Conservation (phyloP, 352 stramenopile genomes). For the Phytophthora hibernalis region DNA sequence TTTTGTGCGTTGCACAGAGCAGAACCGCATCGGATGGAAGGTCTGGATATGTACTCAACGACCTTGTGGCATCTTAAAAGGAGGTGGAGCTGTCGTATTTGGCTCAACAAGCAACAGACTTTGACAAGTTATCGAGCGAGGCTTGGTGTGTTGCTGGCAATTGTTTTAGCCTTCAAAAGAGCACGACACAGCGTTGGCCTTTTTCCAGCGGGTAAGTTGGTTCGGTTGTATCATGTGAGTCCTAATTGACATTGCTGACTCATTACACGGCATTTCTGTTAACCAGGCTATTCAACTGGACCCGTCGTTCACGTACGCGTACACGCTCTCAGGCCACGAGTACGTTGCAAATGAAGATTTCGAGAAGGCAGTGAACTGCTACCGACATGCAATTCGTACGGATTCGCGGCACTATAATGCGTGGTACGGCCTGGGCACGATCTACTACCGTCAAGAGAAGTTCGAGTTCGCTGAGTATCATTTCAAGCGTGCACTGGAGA, state of each 20-base stretch:
- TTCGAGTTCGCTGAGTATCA: constrained; percentile 98
- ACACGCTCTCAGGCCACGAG: constrained; percentile 97
- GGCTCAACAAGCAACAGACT: constrained; percentile 93
- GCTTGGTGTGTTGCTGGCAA: constrained; percentile 98
- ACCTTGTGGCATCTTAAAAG: constrained; percentile 98
- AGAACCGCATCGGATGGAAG: constrained; percentile 94
- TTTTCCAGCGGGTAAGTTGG: constrained; percentile 92
- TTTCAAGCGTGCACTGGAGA: constrained; percentile 93
- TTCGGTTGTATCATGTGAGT: background rate
- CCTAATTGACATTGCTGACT: background rate
- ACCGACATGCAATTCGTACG: constrained; percentile 93
- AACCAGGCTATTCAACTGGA: constrained; percentile 93
- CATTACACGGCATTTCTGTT: background rate
- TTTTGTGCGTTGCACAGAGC: constrained; percentile 91
- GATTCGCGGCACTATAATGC: constrained; percentile 95
- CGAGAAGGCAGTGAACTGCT: constrained; percentile 97
- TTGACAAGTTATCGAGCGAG: constrained; percentile 94
- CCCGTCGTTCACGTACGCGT: constrained; percentile 96
- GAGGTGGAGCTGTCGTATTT: constrained; percentile 98
- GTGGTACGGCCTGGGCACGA: constrained; percentile 93
- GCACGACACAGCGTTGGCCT: constrained; percentile 95
- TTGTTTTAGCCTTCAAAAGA: constrained; percentile 98
- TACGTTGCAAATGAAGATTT: constrained; percentile 99
- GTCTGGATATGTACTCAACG: constrained; percentile 96
- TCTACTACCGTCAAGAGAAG: constrained; percentile 98